A percentile compares a stretch with the other conserved stretches of the same genome.
These are phyloP conservation scores for Oryza meyeriana DNA, from an alignment of 176 grass and related monocot genomes.

Conservation along the genomic window DNA sequence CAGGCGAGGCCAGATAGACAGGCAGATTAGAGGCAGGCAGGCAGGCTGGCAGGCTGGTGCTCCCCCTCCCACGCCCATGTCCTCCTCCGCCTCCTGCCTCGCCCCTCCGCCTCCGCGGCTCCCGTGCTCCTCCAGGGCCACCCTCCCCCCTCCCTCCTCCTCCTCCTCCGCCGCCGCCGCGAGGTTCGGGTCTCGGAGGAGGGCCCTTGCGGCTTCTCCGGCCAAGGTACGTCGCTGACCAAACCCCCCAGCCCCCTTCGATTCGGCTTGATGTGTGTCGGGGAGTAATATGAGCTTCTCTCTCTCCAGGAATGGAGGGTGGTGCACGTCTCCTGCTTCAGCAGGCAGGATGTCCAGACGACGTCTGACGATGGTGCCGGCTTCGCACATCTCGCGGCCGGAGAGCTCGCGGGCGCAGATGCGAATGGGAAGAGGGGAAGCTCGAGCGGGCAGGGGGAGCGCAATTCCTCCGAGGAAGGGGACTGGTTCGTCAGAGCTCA, in stretches of 20 bases:
- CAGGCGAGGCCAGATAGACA: too few species aligned
- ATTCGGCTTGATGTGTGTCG: not conserved
- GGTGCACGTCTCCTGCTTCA: not conserved
- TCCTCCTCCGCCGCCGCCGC: not conserved
- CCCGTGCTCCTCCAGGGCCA: constrained; percentile 1
- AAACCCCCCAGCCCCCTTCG: not conserved
- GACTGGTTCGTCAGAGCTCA: not conserved
- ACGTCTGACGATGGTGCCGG: not conserved
- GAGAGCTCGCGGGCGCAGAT: not conserved
- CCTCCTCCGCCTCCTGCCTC: constrained; percentile 28
- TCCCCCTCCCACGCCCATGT: constrained; percentile 20
- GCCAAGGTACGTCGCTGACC: not conserved
- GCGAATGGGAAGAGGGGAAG: not conserved
- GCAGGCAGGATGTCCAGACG: not conserved
- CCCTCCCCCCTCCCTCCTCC: not conserved
- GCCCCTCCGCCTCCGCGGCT: not conserved
- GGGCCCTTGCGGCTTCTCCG: not conserved
- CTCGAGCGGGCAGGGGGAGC: not conserved
- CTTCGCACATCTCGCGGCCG: not conserved
- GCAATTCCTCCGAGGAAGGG: not conserved
- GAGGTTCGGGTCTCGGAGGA: not conserved
- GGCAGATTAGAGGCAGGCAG: not conserved
- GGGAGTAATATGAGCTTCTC: not conserved
- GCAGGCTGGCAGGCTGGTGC: not conserved
- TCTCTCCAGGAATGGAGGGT: not conserved